Evolutionary conservation across 2,329 filamentous ascomycete species (phyloP).

Genomic region (Beauveria caledonica): DNA sequence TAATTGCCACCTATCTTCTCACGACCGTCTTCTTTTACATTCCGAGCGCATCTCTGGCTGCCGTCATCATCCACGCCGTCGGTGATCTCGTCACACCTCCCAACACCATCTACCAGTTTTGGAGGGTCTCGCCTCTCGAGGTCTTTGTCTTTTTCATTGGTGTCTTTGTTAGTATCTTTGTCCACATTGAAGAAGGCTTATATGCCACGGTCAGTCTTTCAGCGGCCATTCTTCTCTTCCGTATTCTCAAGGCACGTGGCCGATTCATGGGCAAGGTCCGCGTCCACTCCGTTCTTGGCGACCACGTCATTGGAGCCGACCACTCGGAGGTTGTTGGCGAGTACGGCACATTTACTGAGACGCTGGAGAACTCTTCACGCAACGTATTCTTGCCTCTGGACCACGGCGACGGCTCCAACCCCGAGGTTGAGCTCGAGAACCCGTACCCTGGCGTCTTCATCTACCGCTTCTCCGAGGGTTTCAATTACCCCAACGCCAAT

Average conservation of each 20-base stretch:
- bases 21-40: conserved; percentile 86
- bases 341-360: conserved; percentile 42
- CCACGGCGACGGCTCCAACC: conserved; percentile 44
- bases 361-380: conserved; percentile 24
- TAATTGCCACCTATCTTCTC: conserved; percentile 77
- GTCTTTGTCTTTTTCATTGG: conserved; percentile 79
- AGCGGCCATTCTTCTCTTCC: conserved; percentile 64
- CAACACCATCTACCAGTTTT: conserved; percentile 79
- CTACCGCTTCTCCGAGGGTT: conserved; percentile 46
- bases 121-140: conserved; percentile 75
- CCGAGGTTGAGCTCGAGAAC: conserved; percentile 33
- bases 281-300: conserved; percentile 74
- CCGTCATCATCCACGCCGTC: conserved; percentile 86
- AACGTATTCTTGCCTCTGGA: conserved; percentile 40
- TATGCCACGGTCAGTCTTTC: conserved; percentile 72
- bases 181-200: conserved; percentile 74
- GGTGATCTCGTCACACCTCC: conserved; percentile 78
- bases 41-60: conserved; percentile 64
- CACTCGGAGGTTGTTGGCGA: conserved; percentile 34
- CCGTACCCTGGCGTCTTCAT: conserved; percentile 47
- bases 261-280: conserved; percentile 71
- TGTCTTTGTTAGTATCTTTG: conserved; percentile 75
- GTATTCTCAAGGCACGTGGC: conserved; percentile 69
- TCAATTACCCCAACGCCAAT: conserved; percentile 48
- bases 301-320: conserved; percentile 56